A percentile compares a stretch with the other conserved stretches of the same genome.
These are phyloP conservation scores for Phoma sp. DNA, from an alignment of 2,329 filamentous ascomycete species.

Conservation along the genomic window DNA sequence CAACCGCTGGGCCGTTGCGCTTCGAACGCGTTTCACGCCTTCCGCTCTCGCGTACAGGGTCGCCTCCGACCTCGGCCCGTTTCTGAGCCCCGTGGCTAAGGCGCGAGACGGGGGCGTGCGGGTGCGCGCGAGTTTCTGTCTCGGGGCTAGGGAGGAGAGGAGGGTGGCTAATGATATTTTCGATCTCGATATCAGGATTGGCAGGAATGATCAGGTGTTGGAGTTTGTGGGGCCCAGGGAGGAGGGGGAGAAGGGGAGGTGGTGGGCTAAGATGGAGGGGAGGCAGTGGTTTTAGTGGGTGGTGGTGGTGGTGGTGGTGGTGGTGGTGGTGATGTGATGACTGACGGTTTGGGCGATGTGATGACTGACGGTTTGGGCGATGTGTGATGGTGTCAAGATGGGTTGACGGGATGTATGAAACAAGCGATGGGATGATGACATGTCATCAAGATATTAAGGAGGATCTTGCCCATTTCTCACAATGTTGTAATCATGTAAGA, in stretches of 20 bases:
- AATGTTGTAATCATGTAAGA: too few species aligned
- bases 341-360: too few species aligned
- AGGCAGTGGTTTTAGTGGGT: constrained; percentile 52
- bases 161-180: constrained; percentile 49
- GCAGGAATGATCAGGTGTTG: constrained; percentile 47
- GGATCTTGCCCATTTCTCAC: too few species aligned
- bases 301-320: too few species aligned
- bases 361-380: too few species aligned
- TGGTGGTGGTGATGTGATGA: too few species aligned
- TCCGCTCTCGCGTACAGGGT: constrained; percentile 50
- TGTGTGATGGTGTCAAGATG: too few species aligned
- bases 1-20: constrained; percentile 51
- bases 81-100: constrained; percentile 51
- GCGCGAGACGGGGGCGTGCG: constrained; percentile 48
- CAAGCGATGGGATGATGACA: too few species aligned
- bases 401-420: too few species aligned
- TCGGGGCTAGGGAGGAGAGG: constrained; percentile 41
- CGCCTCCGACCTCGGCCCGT: constrained; percentile 48
- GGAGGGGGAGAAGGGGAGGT: constrained; percentile 50
- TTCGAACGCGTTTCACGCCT: constrained; percentile 50
- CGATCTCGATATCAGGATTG: constrained; percentile 54
- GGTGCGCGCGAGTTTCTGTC: constrained; percentile 54
- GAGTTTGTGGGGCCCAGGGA: constrained; percentile 53
- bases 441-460: too few species aligned
- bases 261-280: constrained; percentile 50